Evolutionary conservation across 2,329 filamentous ascomycete genomes (phyloP).

Genomic region (Alternaria triticimaculans): DNA sequence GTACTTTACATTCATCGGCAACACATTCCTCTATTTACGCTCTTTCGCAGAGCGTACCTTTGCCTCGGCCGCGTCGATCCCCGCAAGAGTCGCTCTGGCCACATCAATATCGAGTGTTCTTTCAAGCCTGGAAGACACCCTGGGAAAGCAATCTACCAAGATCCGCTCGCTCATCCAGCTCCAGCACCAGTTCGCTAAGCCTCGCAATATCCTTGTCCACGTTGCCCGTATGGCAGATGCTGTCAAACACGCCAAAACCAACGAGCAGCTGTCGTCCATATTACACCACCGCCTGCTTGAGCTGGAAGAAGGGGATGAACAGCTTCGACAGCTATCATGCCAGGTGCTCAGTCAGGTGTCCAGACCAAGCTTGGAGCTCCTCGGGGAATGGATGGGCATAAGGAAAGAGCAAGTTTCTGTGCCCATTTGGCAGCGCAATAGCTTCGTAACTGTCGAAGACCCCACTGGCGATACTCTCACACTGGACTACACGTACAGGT

Average conservation of each 20-base stretch:
- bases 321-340: conserved; percentile 69
- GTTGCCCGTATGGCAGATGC: conserved; percentile 58
- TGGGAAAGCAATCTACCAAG: conserved; percentile 36
- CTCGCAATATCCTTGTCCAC: conserved; percentile 61
- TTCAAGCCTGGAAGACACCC: conserved; percentile 49
- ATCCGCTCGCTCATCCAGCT: conserved; percentile 51
- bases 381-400: conserved; percentile 78
- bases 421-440: conserved; percentile 35
- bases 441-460: conserved; percentile 41
- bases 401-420: conserved; percentile 47
- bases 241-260: conserved; percentile 52
- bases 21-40: conserved; percentile 42
- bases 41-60: conserved; percentile 49
- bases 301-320: conserved; percentile 67
- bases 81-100: conserved; percentile 52
- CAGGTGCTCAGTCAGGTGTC: conserved; percentile 70
- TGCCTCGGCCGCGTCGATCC: conserved; percentile 40
- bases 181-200: conserved; percentile 50
- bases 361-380: conserved; percentile 69
- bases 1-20: conserved; percentile 50
- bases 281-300: conserved; percentile 49
- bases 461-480: conserved; percentile 26
- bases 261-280: conserved; percentile 48
- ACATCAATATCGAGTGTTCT: conserved; percentile 50
- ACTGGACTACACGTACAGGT: conserved; percentile 68